Evolutionary conservation across 2,329 filamentous ascomycete genomes (phyloP).

Genomic region (Ceratocystis lukuohia): DNA sequence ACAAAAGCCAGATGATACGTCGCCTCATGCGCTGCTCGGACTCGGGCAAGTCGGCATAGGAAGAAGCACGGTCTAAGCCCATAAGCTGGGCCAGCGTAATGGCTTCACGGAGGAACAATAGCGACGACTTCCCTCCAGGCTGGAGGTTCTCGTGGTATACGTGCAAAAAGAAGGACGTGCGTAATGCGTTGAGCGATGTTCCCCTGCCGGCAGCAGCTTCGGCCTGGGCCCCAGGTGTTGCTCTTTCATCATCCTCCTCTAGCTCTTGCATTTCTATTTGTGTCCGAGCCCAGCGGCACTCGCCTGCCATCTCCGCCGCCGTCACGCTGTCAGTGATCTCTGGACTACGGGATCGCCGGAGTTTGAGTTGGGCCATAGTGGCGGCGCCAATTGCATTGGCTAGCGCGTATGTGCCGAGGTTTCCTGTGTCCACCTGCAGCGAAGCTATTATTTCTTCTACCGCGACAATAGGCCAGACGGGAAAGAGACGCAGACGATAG

Average conservation of each 20-base stretch:
- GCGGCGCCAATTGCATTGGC: slow-evolving; percentile 36
- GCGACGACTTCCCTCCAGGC: slow-evolving; percentile 33
- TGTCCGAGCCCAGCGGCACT: slow-evolving; percentile 26
- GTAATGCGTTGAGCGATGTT: slow-evolving; percentile 31
- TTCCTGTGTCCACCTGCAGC: slow-evolving; percentile 27
- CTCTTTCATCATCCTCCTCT: not conserved
- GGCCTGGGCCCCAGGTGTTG: not conserved
- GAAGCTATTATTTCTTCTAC: slow-evolving; percentile 31
- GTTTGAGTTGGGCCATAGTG: slow-evolving; percentile 36
- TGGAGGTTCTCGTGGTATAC: slow-evolving; percentile 38
- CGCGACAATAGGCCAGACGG: slow-evolving; percentile 39
- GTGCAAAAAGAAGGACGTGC: slow-evolving; percentile 39
- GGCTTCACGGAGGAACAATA: slow-evolving; percentile 37
- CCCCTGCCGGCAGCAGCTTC: slow-evolving; percentile 3
- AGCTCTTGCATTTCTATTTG: slow-evolving; percentile 22
- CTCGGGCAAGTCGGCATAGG: slow-evolving; percentile 17
- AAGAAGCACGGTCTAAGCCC: slow-evolving; percentile 29
- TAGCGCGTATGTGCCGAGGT: slow-evolving; percentile 29
- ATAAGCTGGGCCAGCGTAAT: slow-evolving; percentile 40
- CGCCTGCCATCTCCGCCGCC: slow-evolving; percentile 27
- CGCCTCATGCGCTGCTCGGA: slow-evolving; percentile 31
- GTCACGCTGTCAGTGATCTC: slow-evolving; percentile 24
- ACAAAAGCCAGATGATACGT: slow-evolving; percentile 35
- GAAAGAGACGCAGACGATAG: slow-evolving; percentile 38
- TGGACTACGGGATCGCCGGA: slow-evolving; percentile 26